Percentiles rank a stretch among this genome's conserved stretches.
These are phyloP conservation scores for Clitopilus hobsonii DNA, from an alignment of 768 basidiomycete species.

Conservation along the genomic window DNA sequence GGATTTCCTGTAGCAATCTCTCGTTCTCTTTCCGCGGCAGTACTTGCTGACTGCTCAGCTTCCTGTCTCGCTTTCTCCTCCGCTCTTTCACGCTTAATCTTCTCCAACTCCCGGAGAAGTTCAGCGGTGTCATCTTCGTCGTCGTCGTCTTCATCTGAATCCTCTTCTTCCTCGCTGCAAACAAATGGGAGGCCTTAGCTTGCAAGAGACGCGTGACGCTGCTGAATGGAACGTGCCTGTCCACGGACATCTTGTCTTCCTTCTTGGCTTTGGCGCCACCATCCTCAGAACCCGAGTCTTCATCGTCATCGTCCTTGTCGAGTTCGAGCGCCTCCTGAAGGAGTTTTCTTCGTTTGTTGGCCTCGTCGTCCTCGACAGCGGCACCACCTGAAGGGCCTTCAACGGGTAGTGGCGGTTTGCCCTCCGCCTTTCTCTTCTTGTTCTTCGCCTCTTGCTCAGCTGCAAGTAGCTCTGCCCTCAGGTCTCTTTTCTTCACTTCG, in stretches of 20 bases:
- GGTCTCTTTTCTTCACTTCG: slow-evolving; percentile 77
- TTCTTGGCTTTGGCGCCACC: slow-evolving; percentile 30
- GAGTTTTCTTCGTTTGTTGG: slow-evolving; percentile 81
- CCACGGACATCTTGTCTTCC: slow-evolving; percentile 29
- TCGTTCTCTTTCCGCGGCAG: slow-evolving; percentile 62
- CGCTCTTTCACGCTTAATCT: slow-evolving; percentile 94
- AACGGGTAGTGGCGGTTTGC: slow-evolving; percentile 47
- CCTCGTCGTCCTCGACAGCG: slow-evolving; percentile 45
- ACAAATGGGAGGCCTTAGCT: neutral
- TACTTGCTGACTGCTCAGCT: slow-evolving; percentile 59
- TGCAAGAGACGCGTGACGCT: neutral
- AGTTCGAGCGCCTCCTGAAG: slow-evolving; percentile 82
- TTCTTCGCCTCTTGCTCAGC: slow-evolving; percentile 88
- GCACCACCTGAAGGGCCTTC: slow-evolving; percentile 22
- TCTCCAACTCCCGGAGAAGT: slow-evolving; percentile 93
- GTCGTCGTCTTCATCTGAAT: slow-evolving; percentile 43
- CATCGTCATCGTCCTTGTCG: slow-evolving; percentile 89
- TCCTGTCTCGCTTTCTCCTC: slow-evolving; percentile 88
- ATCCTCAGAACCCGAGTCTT: slow-evolving; percentile 52
- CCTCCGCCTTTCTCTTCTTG: slow-evolving; percentile 91
- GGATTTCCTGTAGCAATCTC: slow-evolving; percentile 89
- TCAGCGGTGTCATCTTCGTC: slow-evolving; percentile 94
- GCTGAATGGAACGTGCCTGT: slow-evolving; percentile 31
- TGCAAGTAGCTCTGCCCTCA: slow-evolving; percentile 74
- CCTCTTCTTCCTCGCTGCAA: slow-evolving; percentile 25